These are phyloP conservation scores for Mrakia frigida DNA, from an alignment of 768 basidiomycete species.

Conservation along the genomic window DNA sequence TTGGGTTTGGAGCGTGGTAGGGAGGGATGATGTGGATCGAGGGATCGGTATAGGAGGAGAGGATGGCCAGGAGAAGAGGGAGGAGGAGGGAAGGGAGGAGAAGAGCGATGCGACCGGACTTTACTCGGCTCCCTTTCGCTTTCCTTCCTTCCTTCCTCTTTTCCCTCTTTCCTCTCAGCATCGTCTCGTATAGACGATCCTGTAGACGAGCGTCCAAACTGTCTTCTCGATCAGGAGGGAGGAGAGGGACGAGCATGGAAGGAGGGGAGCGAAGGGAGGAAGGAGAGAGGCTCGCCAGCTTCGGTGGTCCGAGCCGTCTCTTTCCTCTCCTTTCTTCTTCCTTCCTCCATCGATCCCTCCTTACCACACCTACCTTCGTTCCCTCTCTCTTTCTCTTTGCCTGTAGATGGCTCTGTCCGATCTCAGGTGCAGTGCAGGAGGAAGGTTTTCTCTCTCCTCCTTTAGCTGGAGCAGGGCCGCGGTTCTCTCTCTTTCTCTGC, in stretches of 20 bases:
- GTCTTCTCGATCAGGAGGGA: not conserved
- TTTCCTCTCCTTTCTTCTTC: not conserved
- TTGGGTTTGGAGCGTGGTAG: not conserved
- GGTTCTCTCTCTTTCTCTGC: too few relatives aligned
- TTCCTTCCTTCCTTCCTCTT: too few relatives aligned
- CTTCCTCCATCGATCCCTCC: too few relatives aligned
- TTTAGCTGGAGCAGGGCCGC: too few relatives aligned
- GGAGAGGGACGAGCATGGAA: not conserved
- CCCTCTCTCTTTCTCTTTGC: too few relatives aligned
- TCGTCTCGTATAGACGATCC: not conserved
- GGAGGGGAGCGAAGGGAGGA: not conserved
- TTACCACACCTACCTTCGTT: too few relatives aligned
- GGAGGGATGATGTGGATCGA: not conserved
- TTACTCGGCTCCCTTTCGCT: slow-evolving; percentile 17
- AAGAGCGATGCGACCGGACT: not conserved
- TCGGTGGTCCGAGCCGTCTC: not conserved
- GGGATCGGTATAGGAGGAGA: not conserved
- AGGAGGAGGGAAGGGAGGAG: not conserved
- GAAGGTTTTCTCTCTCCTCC: too few relatives aligned
- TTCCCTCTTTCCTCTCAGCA: not conserved
- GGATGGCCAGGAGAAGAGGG: not conserved
- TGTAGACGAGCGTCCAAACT: not conserved
- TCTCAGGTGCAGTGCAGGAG: too few relatives aligned
- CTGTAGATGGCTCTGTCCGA: too few relatives aligned
- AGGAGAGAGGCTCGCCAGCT: not conserved